These are phyloP conservation scores for Blepharisma stoltei DNA, from an alignment of 73 alveolate species.

Conservation along the genomic window DNA sequence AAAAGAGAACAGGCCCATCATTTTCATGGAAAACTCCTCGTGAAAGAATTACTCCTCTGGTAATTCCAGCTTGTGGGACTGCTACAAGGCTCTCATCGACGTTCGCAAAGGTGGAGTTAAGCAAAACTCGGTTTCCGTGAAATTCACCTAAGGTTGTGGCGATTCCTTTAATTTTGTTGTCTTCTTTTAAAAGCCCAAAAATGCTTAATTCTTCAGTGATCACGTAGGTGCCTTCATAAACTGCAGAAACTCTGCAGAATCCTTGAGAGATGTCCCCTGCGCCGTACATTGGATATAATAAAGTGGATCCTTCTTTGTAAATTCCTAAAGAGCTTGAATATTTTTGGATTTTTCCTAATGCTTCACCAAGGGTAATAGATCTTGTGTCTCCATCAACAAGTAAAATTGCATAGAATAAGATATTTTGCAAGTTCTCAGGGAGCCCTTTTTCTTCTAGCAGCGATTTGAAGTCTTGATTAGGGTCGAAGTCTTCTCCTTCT, in stretches of 20 bases:
- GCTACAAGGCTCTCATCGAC: background rate
- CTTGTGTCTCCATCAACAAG: background rate
- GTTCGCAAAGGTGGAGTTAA: background rate
- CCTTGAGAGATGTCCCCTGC: constrained; percentile 27
- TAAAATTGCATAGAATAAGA: background rate
- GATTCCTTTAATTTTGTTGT: background rate
- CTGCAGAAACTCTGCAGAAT: constrained; percentile 26
- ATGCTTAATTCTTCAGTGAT: constrained; percentile 7
- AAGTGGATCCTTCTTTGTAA: constrained; percentile 9
- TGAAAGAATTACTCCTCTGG: constrained; percentile 6
- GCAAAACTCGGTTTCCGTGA: background rate
- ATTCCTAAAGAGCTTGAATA: constrained; percentile 19
- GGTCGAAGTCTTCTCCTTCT: constrained; percentile 9
- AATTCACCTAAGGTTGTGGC: background rate
- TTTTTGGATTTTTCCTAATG: background rate
- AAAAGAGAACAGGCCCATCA: constrained; percentile 19
- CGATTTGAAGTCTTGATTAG: background rate
- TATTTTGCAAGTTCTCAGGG: constrained; percentile 3
- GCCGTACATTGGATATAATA: constrained; percentile 25
- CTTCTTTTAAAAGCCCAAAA: background rate
- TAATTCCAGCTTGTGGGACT: background rate
- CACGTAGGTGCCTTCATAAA: constrained; percentile 22
- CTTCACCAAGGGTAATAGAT: constrained; percentile 4
- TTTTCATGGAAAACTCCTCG: background rate
- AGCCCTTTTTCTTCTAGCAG: constrained; percentile 12